Percentiles rank a stretch among this genome's conserved stretches.
These are phyloP conservation scores for Vaccinium myrtillus DNA, from an alignment of 148 eudicot species.

Conservation along the genomic window DNA sequence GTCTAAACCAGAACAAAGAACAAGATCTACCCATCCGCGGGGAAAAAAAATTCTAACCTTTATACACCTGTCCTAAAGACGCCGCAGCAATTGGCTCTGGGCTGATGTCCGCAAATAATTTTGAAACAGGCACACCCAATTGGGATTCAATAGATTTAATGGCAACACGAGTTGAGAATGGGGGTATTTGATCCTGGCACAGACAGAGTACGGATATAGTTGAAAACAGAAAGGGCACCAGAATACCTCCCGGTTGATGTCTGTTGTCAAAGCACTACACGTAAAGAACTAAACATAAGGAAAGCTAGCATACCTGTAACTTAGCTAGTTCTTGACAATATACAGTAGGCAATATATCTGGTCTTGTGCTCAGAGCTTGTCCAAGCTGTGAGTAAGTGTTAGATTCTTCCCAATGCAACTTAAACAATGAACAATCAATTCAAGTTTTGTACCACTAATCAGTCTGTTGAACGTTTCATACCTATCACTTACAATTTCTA, in stretches of 20 bases:
- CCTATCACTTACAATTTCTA: not conserved
- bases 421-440: not conserved
- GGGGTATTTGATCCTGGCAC: conserved; percentile 94
- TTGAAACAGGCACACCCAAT: conserved; percentile 75
- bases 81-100: conserved; percentile 91
- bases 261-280: not conserved
- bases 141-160: conserved; percentile 82
- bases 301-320: conserved; percentile 62
- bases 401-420: not conserved
- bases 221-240: conserved; percentile 16
- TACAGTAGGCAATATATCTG: conserved; percentile 81
- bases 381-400: conserved; percentile 65
- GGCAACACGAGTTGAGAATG: conserved; percentile 78
- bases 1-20: not conserved
- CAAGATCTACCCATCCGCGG: not conserved
- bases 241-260: not conserved
- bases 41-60: conserved; percentile 50
- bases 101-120: conserved; percentile 93
- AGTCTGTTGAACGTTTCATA: not conserved
- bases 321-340: conserved; percentile 94
- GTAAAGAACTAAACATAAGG: not conserved
- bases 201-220: not conserved
- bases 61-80: conserved; percentile 97
- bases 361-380: conserved; percentile 96
- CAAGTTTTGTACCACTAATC: not conserved